Evolutionary conservation across 23 red algal genomes (phyloP).

Genomic region (Agarophyton chilense): DNA sequence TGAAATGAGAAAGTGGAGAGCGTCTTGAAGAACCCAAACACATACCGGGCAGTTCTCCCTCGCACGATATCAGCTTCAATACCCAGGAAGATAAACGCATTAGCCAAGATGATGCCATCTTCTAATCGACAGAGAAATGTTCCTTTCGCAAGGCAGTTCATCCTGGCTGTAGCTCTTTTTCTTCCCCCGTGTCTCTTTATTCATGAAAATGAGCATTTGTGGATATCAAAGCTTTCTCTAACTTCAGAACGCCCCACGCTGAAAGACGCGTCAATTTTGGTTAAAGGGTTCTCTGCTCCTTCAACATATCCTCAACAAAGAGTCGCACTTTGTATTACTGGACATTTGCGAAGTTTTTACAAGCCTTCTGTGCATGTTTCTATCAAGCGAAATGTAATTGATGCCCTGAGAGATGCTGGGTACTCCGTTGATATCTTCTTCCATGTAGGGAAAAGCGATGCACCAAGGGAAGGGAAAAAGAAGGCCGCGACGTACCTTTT

Average conservation of each 20-base stretch:
- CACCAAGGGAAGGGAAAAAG: not conserved
- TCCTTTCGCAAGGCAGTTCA: not conserved
- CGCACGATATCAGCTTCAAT: not conserved
- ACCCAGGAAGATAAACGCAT: not conserved
- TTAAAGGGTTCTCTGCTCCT: slow-evolving; percentile 10
- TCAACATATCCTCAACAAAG: not conserved
- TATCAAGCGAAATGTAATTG: slow-evolving; percentile 24
- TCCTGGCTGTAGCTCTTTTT: not conserved
- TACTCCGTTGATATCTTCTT: slow-evolving; percentile 50
- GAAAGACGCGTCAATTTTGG: slow-evolving; percentile 4
- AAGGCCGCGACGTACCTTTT: not conserved
- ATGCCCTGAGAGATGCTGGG: not conserved
- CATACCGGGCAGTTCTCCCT: too few relatives aligned
- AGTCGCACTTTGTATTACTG: slow-evolving; percentile 36
- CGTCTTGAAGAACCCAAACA: too few relatives aligned
- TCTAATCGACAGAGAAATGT: not conserved
- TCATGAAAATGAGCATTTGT: slow-evolving; percentile 14
- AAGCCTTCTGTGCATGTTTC: slow-evolving; percentile 33
- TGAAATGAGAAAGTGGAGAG: too few relatives aligned
- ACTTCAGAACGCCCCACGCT: not conserved
- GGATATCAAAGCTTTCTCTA: slow-evolving; percentile 5
- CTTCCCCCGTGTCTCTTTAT: slow-evolving; percentile 11
- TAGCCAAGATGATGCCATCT: not conserved
- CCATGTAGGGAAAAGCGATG: slow-evolving; percentile 20
- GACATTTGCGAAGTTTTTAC: slow-evolving; percentile 32